Base-by-base conservation (phyloP, 805 yeast species). In the Candida xyloterini region DNA sequence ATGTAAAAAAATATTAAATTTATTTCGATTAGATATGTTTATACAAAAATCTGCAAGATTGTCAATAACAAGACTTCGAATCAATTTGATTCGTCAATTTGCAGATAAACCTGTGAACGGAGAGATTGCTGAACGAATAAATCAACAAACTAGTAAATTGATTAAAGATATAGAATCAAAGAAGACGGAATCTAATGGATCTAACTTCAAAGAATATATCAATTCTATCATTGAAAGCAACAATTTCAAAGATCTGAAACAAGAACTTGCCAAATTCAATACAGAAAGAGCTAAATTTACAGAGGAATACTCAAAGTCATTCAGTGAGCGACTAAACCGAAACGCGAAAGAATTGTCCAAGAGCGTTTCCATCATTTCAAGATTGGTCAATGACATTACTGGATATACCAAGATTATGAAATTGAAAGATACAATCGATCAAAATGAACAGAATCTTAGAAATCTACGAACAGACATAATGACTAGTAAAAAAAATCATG, bases 371-470 rank as follows among this genome's bases (percentile, higher is more conserved):
- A 71, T 78, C 0, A 82, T 85, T 0, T 74, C 86, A 0, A 71
- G 77, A 44, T 76, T 90, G 2, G 69, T 91, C 24, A 93, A 93
- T 55, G 96, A 89, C 51, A 81, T 89, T 9, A 91, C 99, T 0
- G 99, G 99, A 0, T 93, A 93, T 60, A 74, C 88, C 0, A 70
- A 81, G 14, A 86, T 93, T 41, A 95, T 86, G 55, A 68, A 71
- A 42, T 63, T 91, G 51, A 82, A 88, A 60, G 59, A 67, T 21
- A 63, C 75, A 1, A 87, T 93, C 22, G 78, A 73, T 7, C 49
- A 52, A 3, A 59, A 67, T 30, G 97, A 91, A 51, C 44, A 46
- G 10, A 67, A 71, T 23, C 59, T 87, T 27, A 66, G 66, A 35
- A 59, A 56, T 1, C 64, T 78, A 4, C 76, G 86, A 41, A 59